A percentile compares a stretch with the other conserved stretches of the same genome.
phyloP scores from a whole-genome alignment of 1,139 yeast species.

The Yamadazyma oceani region DNA sequence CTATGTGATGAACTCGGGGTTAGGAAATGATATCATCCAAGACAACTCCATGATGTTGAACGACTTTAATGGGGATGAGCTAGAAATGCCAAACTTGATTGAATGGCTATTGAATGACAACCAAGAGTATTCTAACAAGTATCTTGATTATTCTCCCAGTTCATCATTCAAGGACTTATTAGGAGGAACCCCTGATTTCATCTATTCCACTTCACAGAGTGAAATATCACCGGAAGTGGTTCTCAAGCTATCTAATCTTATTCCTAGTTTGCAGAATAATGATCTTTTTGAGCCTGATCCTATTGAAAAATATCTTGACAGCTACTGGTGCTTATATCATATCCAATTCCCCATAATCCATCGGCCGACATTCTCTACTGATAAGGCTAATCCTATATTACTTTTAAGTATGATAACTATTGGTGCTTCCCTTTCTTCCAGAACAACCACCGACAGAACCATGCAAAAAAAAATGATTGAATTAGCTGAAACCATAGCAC shows the following conservation, averaged over 20 bases:
- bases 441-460: conserved; percentile 15
- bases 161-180: conserved; percentile 30
- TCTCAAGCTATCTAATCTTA: conserved; percentile 23
- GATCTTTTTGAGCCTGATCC: conserved; percentile 23
- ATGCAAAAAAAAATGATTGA: conserved; percentile 16
- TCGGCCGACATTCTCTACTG: conserved; percentile 56
- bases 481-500: conserved; percentile 46
- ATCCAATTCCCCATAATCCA: conserved; percentile 61
- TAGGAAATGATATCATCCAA: background rate
- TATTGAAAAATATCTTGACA: conserved; percentile 25
- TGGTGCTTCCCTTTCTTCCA: conserved; percentile 42
- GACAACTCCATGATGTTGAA: background rate
- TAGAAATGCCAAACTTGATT: conserved; percentile 8
- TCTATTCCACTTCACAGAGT: conserved; percentile 23
- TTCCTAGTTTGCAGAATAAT: conserved; percentile 30
- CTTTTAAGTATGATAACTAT: conserved; percentile 55
- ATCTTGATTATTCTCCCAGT: conserved; percentile 22
- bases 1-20: conserved; percentile 4
- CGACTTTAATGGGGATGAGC: conserved; percentile 1
- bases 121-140: conserved; percentile 15
- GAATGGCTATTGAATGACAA: conserved; percentile 12
- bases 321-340: conserved; percentile 57
- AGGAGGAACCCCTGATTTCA: conserved; percentile 31
- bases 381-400: conserved; percentile 50
- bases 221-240: conserved; percentile 26